Percentiles rank a stretch among this genome's conserved stretches.
phyloP scores from a whole-genome alignment of 2,329 filamentous ascomycete species.

The Verticillium isaacii region DNA sequence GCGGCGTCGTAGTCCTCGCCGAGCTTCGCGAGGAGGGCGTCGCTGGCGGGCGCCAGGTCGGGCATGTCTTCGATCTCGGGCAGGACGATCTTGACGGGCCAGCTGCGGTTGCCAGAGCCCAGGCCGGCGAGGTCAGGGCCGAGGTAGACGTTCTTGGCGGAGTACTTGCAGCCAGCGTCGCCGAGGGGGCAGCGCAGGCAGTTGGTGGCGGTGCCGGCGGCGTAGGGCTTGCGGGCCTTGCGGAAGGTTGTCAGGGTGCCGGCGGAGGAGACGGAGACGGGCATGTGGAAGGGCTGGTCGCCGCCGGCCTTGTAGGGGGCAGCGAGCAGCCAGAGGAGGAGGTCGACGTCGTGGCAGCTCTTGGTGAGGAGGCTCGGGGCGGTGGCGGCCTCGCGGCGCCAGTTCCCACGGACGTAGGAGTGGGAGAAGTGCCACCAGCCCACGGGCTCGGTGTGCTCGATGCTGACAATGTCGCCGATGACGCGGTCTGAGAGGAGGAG shows the following conservation, averaged over 20 bases:
- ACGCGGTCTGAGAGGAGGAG: constrained; percentile 69
- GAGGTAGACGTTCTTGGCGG: constrained; percentile 77
- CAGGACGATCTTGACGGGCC: constrained; percentile 86
- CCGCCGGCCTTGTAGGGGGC: constrained; percentile 53
- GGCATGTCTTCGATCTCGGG: constrained; percentile 84
- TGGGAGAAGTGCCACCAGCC: constrained; percentile 96
- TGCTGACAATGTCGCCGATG: constrained; percentile 79
- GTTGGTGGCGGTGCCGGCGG: constrained; percentile 75
- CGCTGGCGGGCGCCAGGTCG: constrained; percentile 24
- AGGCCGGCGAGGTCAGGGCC: constrained; percentile 58
- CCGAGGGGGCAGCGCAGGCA: constrained; percentile 72
- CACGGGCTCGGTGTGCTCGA: constrained; percentile 90
- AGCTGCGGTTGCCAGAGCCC: constrained; percentile 60
- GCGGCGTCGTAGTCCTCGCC: constrained; percentile 47
- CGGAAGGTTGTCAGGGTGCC: constrained; percentile 78
- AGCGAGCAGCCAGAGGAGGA: constrained; percentile 85
- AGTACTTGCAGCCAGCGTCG: constrained; percentile 76
- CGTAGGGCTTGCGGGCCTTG: constrained; percentile 66
- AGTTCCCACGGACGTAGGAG: constrained; percentile 89
- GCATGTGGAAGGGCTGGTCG: constrained; percentile 58
- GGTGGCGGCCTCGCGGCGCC: constrained; percentile 74
- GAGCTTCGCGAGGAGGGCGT: constrained; percentile 37
- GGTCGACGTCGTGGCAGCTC: constrained; percentile 93
- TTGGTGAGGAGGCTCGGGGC: constrained; percentile 86
- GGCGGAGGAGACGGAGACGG: constrained; percentile 67